Conservation (phyloP, 495 filamentous ascomycete species). For the Penicillium pulvis region DNA sequence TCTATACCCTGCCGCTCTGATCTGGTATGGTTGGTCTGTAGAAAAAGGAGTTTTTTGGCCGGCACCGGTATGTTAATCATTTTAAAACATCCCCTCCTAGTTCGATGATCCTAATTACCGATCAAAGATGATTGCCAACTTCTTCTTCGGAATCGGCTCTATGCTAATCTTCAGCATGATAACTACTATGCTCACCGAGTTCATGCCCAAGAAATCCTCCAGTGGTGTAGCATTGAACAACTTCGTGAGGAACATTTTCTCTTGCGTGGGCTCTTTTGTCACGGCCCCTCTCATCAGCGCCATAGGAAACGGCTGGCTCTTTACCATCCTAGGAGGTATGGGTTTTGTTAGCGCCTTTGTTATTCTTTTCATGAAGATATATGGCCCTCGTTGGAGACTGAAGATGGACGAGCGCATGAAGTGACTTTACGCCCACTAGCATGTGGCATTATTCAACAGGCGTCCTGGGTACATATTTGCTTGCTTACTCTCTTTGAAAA, state of each 20-base stretch:
- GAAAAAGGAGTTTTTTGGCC: constrained; percentile 60
- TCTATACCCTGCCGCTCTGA: constrained; percentile 67
- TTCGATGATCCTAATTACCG: constrained; percentile 11
- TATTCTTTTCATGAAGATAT: constrained; percentile 67
- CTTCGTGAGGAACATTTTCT: constrained; percentile 85
- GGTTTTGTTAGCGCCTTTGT: constrained; percentile 55
- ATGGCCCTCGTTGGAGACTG: constrained; percentile 66
- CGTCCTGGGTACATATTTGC: not conserved
- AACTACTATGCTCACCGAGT: constrained; percentile 87
- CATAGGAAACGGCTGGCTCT: constrained; percentile 88
- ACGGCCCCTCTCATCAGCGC: constrained; percentile 75
- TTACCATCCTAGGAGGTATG: constrained; percentile 74
- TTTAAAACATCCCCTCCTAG: constrained; percentile 9
- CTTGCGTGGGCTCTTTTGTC: constrained; percentile 73
- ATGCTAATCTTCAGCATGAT: constrained; percentile 86
- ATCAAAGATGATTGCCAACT: constrained; percentile 69
- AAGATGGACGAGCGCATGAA: constrained; percentile 56
- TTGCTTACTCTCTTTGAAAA: not conserved
- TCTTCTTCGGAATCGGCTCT: constrained; percentile 83
- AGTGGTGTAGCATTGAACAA: constrained; percentile 76
- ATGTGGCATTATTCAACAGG: not conserved
- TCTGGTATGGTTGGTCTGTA: constrained; percentile 70
- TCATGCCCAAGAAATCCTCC: constrained; percentile 76
- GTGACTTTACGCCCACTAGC: not conserved
- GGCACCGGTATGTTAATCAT: constrained; percentile 56